Percentiles rank a stretch among this genome's conserved stretches.
Evolutionary conservation across 345 rosid genomes (phyloP).

Genomic region (Arabidopsis suecica): DNA sequence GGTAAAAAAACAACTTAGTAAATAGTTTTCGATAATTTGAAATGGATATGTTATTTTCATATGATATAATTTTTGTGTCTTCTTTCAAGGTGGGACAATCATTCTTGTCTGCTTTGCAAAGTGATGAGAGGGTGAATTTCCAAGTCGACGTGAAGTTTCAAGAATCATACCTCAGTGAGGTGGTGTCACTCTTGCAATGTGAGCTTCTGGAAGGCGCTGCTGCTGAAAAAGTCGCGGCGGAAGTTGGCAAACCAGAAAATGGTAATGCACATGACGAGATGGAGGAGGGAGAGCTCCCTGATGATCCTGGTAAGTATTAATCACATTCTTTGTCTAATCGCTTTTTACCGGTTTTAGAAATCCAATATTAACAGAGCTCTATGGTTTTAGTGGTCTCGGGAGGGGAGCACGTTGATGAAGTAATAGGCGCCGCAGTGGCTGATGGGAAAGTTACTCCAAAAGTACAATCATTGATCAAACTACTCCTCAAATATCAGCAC

Average conservation of each 20-base stretch:
- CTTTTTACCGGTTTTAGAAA: neutral
- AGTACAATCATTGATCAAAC: constrained; percentile 86
- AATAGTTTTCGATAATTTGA: constrained; percentile 14
- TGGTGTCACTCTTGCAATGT: constrained; percentile 83
- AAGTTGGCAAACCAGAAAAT: constrained; percentile 49
- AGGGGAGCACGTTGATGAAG: constrained; percentile 94
- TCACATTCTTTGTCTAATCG: neutral
- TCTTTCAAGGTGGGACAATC: constrained; percentile 83
- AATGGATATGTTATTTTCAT: neutral
- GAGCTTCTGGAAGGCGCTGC: constrained; percentile 91
- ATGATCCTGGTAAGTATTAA: constrained; percentile 71
- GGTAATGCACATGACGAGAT: constrained; percentile 63
- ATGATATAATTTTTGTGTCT: neutral
- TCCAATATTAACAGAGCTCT: neutral
- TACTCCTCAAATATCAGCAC: constrained; percentile 84
- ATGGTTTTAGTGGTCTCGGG: constrained; percentile 77
- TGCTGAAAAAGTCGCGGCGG: constrained; percentile 57
- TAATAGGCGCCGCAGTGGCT: constrained; percentile 97
- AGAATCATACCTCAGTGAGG: constrained; percentile 80
- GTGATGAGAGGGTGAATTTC: constrained; percentile 89
- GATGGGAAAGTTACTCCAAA: constrained; percentile 99
- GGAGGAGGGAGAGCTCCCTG: constrained; percentile 99
- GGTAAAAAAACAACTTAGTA: constrained; percentile 51
- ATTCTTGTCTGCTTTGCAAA: constrained; percentile 87
- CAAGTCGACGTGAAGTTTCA: constrained; percentile 97